Evolutionary conservation across 305 asterid species (phyloP).

Genomic region (Fraxinus greggii): DNA sequence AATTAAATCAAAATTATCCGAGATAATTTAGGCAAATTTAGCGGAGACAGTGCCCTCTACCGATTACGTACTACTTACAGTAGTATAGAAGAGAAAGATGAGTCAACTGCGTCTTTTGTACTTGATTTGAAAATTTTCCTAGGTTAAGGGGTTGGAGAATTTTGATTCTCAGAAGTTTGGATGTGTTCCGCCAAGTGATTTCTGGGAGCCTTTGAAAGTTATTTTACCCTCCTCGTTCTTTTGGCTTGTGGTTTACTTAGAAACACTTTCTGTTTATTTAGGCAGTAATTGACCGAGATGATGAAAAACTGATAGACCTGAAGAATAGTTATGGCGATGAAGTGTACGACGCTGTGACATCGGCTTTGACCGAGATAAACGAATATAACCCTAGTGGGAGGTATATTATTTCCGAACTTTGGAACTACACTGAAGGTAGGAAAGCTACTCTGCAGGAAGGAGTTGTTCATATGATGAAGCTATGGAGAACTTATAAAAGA

Average conservation of each 20-base stretch:
- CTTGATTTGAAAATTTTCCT: neutral
- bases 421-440: slow-evolving; percentile 30
- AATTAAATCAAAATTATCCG: neutral
- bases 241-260: neutral
- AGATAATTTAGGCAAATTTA: neutral
- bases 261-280: neutral
- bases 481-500: slow-evolving; percentile 16
- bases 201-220: neutral
- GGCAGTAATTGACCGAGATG: slow-evolving; percentile 27
- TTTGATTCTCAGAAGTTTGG: neutral
- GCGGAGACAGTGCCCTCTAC: neutral
- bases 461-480: slow-evolving; percentile 13
- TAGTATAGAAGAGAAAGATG: neutral
- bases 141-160: neutral
- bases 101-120: neutral
- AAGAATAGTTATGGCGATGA: slow-evolving; percentile 24
- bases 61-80: neutral
- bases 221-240: neutral
- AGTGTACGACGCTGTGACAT: slow-evolving; percentile 25
- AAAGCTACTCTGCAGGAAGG: slow-evolving; percentile 39
- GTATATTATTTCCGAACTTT: slow-evolving; percentile 29
- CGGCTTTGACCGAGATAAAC: slow-evolving; percentile 32
- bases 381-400: slow-evolving; percentile 47
- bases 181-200: neutral
- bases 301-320: slow-evolving; percentile 26